Base-by-base conservation (phyloP, 2,329 filamentous ascomycete genomes). In the Pseudocercospora musae region DNA sequence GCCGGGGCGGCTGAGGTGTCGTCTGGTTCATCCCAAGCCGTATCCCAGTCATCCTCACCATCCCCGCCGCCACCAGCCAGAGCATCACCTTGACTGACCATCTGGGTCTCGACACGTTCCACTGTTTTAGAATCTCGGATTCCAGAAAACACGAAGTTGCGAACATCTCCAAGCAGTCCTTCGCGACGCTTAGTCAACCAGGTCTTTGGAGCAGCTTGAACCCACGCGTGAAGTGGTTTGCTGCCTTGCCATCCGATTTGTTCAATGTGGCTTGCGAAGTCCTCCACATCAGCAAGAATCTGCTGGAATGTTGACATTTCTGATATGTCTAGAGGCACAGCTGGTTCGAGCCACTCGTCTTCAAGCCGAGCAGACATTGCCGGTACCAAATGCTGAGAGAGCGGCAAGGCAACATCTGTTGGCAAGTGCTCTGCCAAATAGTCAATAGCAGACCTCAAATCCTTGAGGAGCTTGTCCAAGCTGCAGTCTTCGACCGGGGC, bases 161-260 rank as follows among this genome's bases (percentile, higher is more conserved):
- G 86, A 11, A 96, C 87, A 33, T 85, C 83, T 64, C 93, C 89
- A 23, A 99, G 82, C 0, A 91, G 88, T 33, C 84, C 87, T 71
- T 96, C 92, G 70, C 90, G 87, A 67, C 92, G 89, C 73, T 92
- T 94, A 1, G 85, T 85, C 13, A 98, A 83, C 95, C 95, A 99
- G 25, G 92, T 87, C 61, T 87, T 86, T 0, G 92, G 90, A 0
- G 91, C 89, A 64, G 89, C 87, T 44, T 88, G 85, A 0, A 91
- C 87, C 94, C 95, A 99, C 23, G 91, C 86, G 49, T 85, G 82
- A 40, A 99, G 78, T 31, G 88, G 85, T 58, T 79, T 78, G 52
- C 82, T 79, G 3, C 83, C 84, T 15, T 82, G 81, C 82, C 91
- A 94, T 0, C 84, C 82, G 18, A 88, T 79, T 7, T 79, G 76